phyloP scores from a whole-genome alignment of 805 yeast species.

The Saccharomyces eubayanus region DNA sequence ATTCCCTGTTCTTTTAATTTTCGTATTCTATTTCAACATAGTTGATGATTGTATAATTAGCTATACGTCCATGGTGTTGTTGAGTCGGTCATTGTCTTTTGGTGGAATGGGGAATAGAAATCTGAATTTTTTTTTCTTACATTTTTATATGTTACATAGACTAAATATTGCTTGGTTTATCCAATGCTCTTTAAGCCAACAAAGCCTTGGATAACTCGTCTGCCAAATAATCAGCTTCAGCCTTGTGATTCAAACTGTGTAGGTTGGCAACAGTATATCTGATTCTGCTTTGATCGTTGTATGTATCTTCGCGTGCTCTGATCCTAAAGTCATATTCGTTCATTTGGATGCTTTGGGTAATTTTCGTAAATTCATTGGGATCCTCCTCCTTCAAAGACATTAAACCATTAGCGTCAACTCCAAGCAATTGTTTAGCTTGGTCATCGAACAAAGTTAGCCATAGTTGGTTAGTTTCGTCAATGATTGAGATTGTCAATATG shows the following conservation, averaged over 20 bases:
- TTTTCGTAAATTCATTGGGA: conserved; percentile 37
- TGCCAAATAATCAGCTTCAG: conserved; percentile 53
- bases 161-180: background rate
- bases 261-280: conserved; percentile 61
- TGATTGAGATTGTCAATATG: conserved; percentile 63
- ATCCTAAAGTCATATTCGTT: conserved; percentile 67
- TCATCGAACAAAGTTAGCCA: conserved; percentile 87
- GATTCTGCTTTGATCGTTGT: conserved; percentile 67
- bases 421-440: conserved; percentile 62
- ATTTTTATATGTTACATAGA: background rate
- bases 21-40: background rate
- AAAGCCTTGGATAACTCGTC: conserved; percentile 26
- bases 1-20: background rate
- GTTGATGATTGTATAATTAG: background rate
- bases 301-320: conserved; percentile 75
- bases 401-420: conserved; percentile 53
- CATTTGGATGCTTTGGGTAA: conserved; percentile 47
- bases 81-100: background rate
- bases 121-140: background rate
- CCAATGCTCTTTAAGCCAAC: conserved; percentile 1
- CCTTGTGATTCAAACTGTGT: conserved; percentile 44
- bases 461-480: conserved; percentile 73
- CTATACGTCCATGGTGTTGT: background rate
- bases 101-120: background rate
- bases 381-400: conserved; percentile 40